Percentiles rank a stretch among this genome's conserved stretches.
These are phyloP conservation scores for Xylariaceae sp. DNA, from an alignment of 2,329 filamentous ascomycete species.

Conservation along the genomic window DNA sequence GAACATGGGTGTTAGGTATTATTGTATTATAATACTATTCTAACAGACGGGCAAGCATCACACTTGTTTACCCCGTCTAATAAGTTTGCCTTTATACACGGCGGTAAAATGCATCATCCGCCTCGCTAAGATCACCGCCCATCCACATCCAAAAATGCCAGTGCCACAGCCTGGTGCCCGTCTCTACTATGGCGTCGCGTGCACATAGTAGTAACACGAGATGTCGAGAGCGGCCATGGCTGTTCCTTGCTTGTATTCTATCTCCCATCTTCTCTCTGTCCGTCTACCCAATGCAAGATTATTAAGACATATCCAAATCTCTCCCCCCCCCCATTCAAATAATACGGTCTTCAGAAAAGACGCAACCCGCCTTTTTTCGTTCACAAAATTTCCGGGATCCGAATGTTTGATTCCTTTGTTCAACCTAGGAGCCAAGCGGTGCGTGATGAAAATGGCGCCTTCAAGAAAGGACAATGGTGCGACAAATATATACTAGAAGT, in stretches of 20 bases:
- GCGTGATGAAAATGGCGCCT: conserved; percentile 3
- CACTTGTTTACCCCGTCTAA: conserved; percentile 10
- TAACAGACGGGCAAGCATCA: conserved; percentile 3
- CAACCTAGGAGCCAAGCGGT: not conserved
- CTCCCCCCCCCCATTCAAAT: not conserved
- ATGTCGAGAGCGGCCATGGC: not conserved
- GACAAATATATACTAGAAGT: conserved; percentile 7
- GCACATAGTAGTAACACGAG: not conserved
- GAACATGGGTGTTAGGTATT: conserved; percentile 9
- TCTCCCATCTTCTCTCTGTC: not conserved
- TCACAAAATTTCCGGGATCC: not conserved
- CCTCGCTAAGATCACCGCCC: conserved; percentile 1
- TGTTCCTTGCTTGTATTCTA: not conserved
- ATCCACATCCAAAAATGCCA: not conserved
- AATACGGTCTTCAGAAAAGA: not conserved
- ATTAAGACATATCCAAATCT: not conserved
- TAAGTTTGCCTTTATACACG: not conserved
- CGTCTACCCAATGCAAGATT: not conserved
- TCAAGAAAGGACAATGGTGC: not conserved
- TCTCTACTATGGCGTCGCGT: not conserved
- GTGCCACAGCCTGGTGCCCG: not conserved
- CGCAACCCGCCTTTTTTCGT: not conserved
- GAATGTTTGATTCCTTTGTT: conserved; percentile 1
- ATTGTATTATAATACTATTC: conserved; percentile 18
- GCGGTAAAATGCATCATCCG: conserved; percentile 9